Evolutionary conservation across 2,329 filamentous ascomycete species (phyloP).

Genomic region (Ophiocordyceps robertsii): DNA sequence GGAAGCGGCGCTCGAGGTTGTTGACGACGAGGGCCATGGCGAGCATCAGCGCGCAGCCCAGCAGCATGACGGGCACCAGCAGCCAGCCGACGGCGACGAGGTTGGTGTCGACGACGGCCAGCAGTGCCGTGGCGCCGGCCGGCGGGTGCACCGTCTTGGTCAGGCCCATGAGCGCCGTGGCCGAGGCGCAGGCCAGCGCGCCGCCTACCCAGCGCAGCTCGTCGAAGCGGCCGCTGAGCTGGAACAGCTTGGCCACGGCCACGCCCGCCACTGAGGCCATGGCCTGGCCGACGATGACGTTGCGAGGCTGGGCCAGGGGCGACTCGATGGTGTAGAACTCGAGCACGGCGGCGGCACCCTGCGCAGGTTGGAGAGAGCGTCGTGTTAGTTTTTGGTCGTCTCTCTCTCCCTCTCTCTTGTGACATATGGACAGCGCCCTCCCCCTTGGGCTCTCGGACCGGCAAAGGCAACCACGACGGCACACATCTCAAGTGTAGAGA

Average conservation of each 20-base stretch:
- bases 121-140: conserved; percentile 58
- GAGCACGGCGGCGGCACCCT: conserved; percentile 66
- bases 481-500: too few species aligned
- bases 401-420: too few species aligned
- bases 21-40: conserved; percentile 50
- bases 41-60: conserved; percentile 50
- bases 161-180: conserved; percentile 51
- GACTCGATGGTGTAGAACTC: conserved; percentile 61
- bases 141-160: conserved; percentile 64
- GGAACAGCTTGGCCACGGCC: conserved; percentile 51
- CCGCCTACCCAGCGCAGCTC: conserved; percentile 50
- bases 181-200: conserved; percentile 48
- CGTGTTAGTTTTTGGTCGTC: too few species aligned
- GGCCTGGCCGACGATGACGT: conserved; percentile 53
- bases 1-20: conserved; percentile 54
- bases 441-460: too few species aligned
- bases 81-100: conserved; percentile 52
- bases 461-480: too few species aligned
- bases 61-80: conserved; percentile 46
- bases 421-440: too few species aligned
- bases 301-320: conserved; percentile 60
- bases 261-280: conserved; percentile 49
- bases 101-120: conserved; percentile 47
- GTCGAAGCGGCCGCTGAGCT: conserved; percentile 30
- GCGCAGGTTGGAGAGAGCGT: too few species aligned